These are phyloP conservation scores for Pestalotiopsis sp. DNA, from an alignment of 2,329 filamentous ascomycete species.

Conservation along the genomic window DNA sequence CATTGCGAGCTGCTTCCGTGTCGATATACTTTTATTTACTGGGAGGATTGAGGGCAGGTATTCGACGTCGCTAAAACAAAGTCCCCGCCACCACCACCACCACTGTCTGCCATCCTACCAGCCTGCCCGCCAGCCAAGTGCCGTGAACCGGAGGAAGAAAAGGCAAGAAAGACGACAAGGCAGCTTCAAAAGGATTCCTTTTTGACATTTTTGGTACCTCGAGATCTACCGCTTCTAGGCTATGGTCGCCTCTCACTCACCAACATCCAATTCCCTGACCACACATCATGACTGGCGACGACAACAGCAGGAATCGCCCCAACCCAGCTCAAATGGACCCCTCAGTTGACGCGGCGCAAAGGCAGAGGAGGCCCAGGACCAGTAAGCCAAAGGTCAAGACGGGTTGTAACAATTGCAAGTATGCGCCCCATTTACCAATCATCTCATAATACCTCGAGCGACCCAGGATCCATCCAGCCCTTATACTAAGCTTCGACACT, in stretches of 20 bases:
- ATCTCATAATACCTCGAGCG: background rate
- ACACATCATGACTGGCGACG: constrained; percentile 9
- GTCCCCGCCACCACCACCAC: background rate
- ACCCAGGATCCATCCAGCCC: constrained; percentile 12
- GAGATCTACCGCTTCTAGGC: background rate
- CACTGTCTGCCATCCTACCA: background rate
- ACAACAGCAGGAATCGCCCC: constrained; percentile 12
- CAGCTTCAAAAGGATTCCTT: background rate
- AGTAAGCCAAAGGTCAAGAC: constrained; percentile 66
- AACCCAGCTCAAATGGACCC: constrained; percentile 8
- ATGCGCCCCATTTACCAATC: constrained; percentile 33
- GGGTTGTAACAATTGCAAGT: constrained; percentile 70
- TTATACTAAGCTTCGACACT: constrained; percentile 10
- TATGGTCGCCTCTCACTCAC: constrained; percentile 1
- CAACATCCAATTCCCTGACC: background rate
- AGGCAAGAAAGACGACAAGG: background rate
- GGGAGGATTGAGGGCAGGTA: background rate
- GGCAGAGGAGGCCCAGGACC: constrained; percentile 46
- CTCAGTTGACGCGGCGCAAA: constrained; percentile 25
- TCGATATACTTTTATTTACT: background rate
- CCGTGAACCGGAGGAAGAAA: background rate
- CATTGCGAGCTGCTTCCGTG: background rate
- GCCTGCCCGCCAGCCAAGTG: background rate
- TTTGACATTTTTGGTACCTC: background rate
- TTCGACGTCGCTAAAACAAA: background rate